A percentile compares a stretch with the other conserved stretches of the same genome.
phyloP scores from a whole-genome alignment of 2,329 filamentous ascomycete species.

The Microsporum audouinii region DNA sequence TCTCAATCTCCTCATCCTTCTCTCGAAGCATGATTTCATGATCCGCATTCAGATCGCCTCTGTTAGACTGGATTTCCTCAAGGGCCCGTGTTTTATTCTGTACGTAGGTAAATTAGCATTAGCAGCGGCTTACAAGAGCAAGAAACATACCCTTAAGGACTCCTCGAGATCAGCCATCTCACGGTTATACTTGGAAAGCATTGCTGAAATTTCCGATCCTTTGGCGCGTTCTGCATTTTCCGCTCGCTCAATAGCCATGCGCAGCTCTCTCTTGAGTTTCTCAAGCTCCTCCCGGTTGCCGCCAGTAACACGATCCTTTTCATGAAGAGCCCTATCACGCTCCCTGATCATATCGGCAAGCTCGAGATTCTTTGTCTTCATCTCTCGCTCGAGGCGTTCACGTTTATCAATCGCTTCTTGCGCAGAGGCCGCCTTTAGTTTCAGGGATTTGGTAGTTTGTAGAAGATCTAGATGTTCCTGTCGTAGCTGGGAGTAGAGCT shows the following conservation, averaged over 20 bases:
- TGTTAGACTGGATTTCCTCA: constrained; percentile 68
- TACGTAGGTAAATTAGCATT: constrained; percentile 13
- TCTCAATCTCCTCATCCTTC: constrained; percentile 95
- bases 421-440: constrained; percentile 90
- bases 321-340: constrained; percentile 82
- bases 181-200: constrained; percentile 91
- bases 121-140: constrained; percentile 4
- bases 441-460: constrained; percentile 91
- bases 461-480: constrained; percentile 90
- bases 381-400: constrained; percentile 90
- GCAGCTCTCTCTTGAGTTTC: constrained; percentile 85
- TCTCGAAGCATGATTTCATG: constrained; percentile 76
- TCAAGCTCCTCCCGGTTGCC: constrained; percentile 87
- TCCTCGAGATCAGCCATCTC: constrained; percentile 97
- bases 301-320: constrained; percentile 77
- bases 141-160: constrained; percentile 48
- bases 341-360: constrained; percentile 97
- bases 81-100: constrained; percentile 76
- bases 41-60: constrained; percentile 71
- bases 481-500: constrained; percentile 90
- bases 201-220: constrained; percentile 84
- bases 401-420: constrained; percentile 92
- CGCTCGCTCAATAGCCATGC: constrained; percentile 79
- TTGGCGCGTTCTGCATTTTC: constrained; percentile 89
- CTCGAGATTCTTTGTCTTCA: constrained; percentile 99